Base-by-base conservation (phyloP, 202 grass and related monocot genomes). In the Brachypodium distachyon region DNA sequence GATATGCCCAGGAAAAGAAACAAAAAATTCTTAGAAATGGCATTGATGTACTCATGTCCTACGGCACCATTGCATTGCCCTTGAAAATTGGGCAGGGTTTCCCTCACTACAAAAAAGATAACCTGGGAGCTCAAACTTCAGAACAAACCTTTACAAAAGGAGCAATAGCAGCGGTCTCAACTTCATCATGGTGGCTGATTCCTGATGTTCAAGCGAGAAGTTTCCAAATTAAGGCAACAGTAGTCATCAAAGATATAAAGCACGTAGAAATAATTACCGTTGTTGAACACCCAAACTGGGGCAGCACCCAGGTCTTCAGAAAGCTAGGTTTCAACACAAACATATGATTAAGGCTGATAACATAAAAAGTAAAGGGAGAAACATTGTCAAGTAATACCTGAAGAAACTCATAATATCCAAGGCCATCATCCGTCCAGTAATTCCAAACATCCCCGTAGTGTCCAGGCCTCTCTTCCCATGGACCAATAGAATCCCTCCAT, bases 251-350 rank as follows among this genome's bases (percentile, higher is more conserved):
- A 29, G 6, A 23, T 62, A 22, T 37, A 62, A 48, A 50, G 55
- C 26, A 44, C 40, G 14, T 29, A 44, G 9, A 71, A 54, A 76
- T 62, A 58, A 49, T 64, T 94, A 94, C 95, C 95, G 88, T 94
- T 94, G 80, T 94, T 94, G 62, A 97, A 90, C 21, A 97, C 95
- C 95, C 95, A 97, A 36, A 97, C 83, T 73, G 95, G 91, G 48
- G 82, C 75, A 52, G 95, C 73, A 70, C 77, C 91, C 18, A 98
- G 82, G 43, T 92, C 91, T 72, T 98, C 95, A 29, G 91, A 62
- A 81, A 98, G 95, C 91, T 43, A 87, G 9, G 54, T 78, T 22
- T 84, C 58, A 41, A 63, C 87, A 3, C 42, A 37, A 56, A 80
- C 65, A 48, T 78, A 60, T 62, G 34, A 75, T 84, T 49, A 90